Conservation (phyloP, 805 yeast species). For the Cyberlindnera samutprakarnensis region DNA sequence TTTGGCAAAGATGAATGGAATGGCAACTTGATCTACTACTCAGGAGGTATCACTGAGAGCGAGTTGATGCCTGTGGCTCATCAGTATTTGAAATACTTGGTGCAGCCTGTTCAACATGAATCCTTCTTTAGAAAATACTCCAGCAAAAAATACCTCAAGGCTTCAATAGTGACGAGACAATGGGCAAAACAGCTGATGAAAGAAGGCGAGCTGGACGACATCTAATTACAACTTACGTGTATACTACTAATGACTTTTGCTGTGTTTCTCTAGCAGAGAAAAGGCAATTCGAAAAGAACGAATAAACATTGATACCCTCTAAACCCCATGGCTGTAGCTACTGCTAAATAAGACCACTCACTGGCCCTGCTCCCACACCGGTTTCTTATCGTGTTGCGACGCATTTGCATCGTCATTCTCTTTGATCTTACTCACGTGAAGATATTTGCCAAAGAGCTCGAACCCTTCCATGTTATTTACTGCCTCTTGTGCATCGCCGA, state of each 20-base stretch:
- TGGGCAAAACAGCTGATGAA: slow-evolving; percentile 58
- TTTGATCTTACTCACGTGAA: slow-evolving; percentile 14
- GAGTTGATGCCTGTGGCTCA: slow-evolving; percentile 68
- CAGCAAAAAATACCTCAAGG: slow-evolving; percentile 80
- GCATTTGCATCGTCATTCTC: slow-evolving; percentile 6
- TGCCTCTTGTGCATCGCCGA: slow-evolving; percentile 17
- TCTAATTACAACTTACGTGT: slow-evolving; percentile 5
- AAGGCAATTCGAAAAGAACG: too few species aligned
- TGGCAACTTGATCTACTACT: slow-evolving; percentile 79
- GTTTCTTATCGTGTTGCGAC: slow-evolving; percentile 6
- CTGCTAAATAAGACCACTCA: too few species aligned
- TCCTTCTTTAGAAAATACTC: slow-evolving; percentile 93
- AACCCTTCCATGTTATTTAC: slow-evolving; percentile 20
- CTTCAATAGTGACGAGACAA: slow-evolving; percentile 69
- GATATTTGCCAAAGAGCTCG: slow-evolving; percentile 9
- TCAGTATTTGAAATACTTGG: slow-evolving; percentile 67
- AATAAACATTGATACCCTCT: too few species aligned
- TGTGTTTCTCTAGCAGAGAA: neutral
- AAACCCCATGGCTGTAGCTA: too few species aligned
- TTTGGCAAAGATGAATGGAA: slow-evolving; percentile 71
- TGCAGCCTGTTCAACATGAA: slow-evolving; percentile 79
- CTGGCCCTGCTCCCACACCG: slow-evolving; percentile 10
- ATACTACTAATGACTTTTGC: too few species aligned
- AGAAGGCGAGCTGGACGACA: slow-evolving; percentile 5
- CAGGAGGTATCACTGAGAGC: slow-evolving; percentile 78